These are phyloP conservation scores for Ophiocordyceps polyrhachis-furcata DNA, from an alignment of 2,329 filamentous ascomycete species.

Conservation along the genomic window DNA sequence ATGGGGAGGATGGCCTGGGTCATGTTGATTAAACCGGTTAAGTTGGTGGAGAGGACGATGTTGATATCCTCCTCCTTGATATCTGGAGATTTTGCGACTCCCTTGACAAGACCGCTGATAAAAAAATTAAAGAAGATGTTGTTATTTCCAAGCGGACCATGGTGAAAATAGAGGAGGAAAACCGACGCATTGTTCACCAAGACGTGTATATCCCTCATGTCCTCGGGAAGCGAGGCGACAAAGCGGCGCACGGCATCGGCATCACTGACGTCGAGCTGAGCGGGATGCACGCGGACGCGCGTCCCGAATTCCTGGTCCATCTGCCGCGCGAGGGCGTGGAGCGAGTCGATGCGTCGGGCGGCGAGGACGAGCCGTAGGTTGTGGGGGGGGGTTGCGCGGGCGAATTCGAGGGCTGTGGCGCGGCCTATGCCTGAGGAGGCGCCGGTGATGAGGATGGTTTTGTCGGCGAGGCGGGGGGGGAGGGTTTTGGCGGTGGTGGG, in stretches of 20 bases:
- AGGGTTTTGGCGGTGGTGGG: constrained; percentile 10
- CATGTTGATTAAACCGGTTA: constrained; percentile 89
- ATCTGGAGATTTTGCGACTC: constrained; percentile 66
- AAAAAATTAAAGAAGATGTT: not conserved
- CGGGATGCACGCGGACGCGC: constrained; percentile 64
- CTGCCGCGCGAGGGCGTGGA: constrained; percentile 58
- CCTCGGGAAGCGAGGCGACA: constrained; percentile 53
- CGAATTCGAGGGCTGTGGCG: constrained; percentile 77
- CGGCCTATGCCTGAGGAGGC: constrained; percentile 85
- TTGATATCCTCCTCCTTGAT: constrained; percentile 70
- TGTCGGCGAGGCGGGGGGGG: constrained; percentile 63
- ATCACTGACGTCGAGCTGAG: constrained; percentile 76
- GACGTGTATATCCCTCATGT: constrained; percentile 71
- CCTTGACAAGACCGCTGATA: constrained; percentile 66
- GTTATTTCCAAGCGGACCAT: too few species aligned
- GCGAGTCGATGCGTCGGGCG: constrained; percentile 62
- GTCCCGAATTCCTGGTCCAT: constrained; percentile 60
- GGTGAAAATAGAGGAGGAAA: too few species aligned
- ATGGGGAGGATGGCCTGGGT: constrained; percentile 77
- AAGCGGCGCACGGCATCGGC: constrained; percentile 56
- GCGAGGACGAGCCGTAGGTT: constrained; percentile 73
- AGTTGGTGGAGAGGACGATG: constrained; percentile 82
- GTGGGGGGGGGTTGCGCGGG: constrained; percentile 60
- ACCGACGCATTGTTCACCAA: constrained; percentile 91
- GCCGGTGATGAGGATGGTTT: constrained; percentile 82